phyloP scores from a whole-genome alignment of 345 rosid genomes.

The Iberis pinnata region DNA sequence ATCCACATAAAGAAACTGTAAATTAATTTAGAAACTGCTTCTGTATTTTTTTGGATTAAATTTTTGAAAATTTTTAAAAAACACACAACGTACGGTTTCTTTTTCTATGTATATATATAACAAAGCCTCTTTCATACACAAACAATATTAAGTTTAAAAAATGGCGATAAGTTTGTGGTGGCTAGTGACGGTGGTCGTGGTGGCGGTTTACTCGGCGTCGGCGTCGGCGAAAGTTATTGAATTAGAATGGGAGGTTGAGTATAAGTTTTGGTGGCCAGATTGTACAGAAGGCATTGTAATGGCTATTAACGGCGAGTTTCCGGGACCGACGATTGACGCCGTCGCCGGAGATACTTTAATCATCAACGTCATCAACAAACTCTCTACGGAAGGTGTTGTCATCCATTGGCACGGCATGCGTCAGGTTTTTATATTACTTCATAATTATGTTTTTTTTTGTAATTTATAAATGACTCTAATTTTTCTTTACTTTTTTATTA shows the following conservation, averaged over 20 bases:
- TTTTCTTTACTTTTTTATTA: no score
- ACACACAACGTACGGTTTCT: no score
- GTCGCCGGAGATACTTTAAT: constrained; percentile 52
- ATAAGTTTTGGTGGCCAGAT: constrained; percentile 61
- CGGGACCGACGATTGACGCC: constrained; percentile 75
- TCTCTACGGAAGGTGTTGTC: constrained; percentile 68
- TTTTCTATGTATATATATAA: background rate
- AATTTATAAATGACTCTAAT: no score
- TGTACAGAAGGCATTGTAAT: constrained; percentile 53
- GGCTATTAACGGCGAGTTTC: constrained; percentile 78
- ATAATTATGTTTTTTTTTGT: no score
- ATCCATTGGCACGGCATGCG: constrained; percentile 96
- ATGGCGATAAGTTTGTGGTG: constrained; percentile 10
- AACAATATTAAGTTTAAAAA: background rate
- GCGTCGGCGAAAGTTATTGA: constrained; percentile 23
- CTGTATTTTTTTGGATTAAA: no score
- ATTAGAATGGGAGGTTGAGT: constrained; percentile 55
- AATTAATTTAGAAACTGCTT: no score
- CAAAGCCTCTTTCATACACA: constrained; percentile 1
- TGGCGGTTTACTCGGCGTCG: constrained; percentile 13
- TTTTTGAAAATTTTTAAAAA: no score
- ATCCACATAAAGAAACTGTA: no score
- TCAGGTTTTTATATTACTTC: constrained; percentile 38
- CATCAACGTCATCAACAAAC: constrained; percentile 56
- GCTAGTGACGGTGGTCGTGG: constrained; percentile 12